A percentile compares a stretch with the other conserved stretches of the same genome.
These are phyloP conservation scores for Cydonia oblonga DNA, from an alignment of 331 rosid genomes.

Conservation along the genomic window DNA sequence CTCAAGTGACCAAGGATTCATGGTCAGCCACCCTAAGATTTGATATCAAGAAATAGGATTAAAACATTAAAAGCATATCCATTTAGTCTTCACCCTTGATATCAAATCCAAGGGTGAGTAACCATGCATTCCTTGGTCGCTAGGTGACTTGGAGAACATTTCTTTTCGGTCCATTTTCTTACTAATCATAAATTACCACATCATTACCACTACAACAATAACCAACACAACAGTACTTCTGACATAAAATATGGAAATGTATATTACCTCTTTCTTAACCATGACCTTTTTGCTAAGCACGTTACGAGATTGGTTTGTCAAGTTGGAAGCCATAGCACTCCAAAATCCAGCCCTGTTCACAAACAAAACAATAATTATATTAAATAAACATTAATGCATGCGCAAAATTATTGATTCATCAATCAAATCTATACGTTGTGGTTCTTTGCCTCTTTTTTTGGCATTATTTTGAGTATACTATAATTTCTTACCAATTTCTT, in stretches of 20 bases:
- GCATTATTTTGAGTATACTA: neutral
- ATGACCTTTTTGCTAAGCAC: slow-evolving; percentile 92
- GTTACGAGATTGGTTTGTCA: slow-evolving; percentile 80
- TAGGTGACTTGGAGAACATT: no score
- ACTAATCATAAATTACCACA: neutral
- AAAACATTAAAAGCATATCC: no score
- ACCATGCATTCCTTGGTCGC: no score
- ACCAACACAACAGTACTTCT: neutral
- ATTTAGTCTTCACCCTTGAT: no score
- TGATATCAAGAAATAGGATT: no score
- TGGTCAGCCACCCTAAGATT: no score
- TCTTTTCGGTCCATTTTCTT: neutral
- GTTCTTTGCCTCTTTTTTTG: neutral
- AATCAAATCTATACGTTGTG: neutral
- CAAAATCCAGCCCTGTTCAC: slow-evolving; percentile 73
- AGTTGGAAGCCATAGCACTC: slow-evolving; percentile 98
- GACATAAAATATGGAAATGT: neutral
- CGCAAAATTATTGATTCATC: neutral
- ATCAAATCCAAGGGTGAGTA: no score
- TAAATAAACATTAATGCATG: slow-evolving; percentile 5
- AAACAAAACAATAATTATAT: slow-evolving; percentile 6
- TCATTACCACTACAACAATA: neutral
- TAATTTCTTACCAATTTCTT: slow-evolving; percentile 53
- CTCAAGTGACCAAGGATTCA: no score
- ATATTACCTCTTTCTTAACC: slow-evolving; percentile 64